Base-by-base conservation (phyloP, 2,329 filamentous ascomycete genomes). In the Shiraia sp. region DNA sequence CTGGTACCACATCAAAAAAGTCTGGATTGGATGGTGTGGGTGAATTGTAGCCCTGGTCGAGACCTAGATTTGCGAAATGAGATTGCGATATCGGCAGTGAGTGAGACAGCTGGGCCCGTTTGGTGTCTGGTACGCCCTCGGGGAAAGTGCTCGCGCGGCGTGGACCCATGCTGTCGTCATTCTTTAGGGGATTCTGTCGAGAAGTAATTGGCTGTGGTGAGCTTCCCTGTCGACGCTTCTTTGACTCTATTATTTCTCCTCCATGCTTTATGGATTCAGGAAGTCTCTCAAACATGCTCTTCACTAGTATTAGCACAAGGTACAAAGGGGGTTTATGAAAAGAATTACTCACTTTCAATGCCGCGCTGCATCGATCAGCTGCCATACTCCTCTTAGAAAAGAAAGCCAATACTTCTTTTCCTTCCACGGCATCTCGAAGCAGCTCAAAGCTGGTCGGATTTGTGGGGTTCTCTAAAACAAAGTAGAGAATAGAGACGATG, bases 311-410 rank as follows among this genome's bases (percentile, higher is more conserved):
- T 34, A 61, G 52, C 34, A 17, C 42, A 23, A 22, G 13, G 6
- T 27, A 23, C 26, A 8, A 32, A 32, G 17, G 6, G 36, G 10
- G 34, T 14, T 31, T 7, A 14, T 14, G 30, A 23, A 8, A 15
- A 14, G 9, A 12, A 26, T 25, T 5, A 72, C 82, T 68, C 77
- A 92, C 89, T 63, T 83, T 81, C 19, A 99, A 77, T 28, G 88
- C 86, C 32, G 77, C 79, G 1, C 88, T 89, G 59, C 95, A 93
- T 47, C 89, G 79, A 64, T 96, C 90, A 3, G 93, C 93, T 25
- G 91, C 90, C 77, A 95, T 79, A 62, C 90, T 96, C 58, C 87
- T 86, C 57, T 87, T 84, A 2, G 90, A 87, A 43, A 97, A 78
- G 12, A 83, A 84, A 36, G 84, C 82, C 46, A 97, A 80, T 49